A percentile compares a stretch with the other conserved stretches of the same genome.
Conservation (phyloP, 352 stramenopile species). For the Blastocystis sp. region DNA sequence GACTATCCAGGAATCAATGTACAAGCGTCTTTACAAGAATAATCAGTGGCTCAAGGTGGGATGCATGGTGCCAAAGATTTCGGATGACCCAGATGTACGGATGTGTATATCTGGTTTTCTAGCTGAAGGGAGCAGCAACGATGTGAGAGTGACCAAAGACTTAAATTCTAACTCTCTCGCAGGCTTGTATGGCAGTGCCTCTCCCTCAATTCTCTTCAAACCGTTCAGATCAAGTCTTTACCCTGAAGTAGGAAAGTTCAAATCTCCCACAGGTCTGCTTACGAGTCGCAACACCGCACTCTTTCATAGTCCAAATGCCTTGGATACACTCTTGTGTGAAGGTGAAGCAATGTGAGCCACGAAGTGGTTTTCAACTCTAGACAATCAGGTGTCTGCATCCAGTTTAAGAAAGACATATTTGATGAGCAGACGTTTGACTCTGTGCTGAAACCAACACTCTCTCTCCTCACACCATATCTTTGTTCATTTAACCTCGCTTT, state of each 20-base stretch:
- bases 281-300: background rate
- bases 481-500: slow-evolving; percentile 39
- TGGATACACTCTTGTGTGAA: background rate
- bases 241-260: slow-evolving; percentile 7
- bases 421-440: background rate
- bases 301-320: background rate
- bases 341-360: background rate
- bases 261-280: background rate
- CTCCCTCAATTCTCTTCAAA: background rate
- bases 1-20: background rate
- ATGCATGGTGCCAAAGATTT: slow-evolving; percentile 24
- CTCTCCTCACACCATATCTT: background rate
- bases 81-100: background rate
- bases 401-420: slow-evolving; percentile 35
- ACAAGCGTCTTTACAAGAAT: background rate
- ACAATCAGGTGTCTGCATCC: background rate
- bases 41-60: slow-evolving; percentile 7
- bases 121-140: background rate
- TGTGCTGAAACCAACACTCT: background rate
- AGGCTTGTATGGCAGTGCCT: background rate
- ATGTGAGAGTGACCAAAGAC: background rate
- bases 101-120: slow-evolving; percentile 46
- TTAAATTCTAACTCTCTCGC: background rate
- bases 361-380: background rate
- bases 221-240: background rate